Conservation (phyloP, 2,329 filamentous ascomycete species). For the Penicillium crustosum region DNA sequence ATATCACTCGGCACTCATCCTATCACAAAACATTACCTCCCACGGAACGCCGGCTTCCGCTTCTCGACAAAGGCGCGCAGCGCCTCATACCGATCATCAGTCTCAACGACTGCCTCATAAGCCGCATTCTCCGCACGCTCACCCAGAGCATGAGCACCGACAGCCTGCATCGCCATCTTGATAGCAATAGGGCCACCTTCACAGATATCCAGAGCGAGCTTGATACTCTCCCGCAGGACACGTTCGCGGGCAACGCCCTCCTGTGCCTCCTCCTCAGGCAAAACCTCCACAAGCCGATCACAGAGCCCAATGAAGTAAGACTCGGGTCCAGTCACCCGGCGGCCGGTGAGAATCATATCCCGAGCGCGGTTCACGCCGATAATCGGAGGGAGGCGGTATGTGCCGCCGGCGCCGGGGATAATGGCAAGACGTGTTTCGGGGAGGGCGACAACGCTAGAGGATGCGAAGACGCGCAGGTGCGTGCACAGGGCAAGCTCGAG, state of each 20-base stretch:
- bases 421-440: slow-evolving; percentile 93
- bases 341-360: slow-evolving; percentile 85
- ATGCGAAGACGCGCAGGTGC: slow-evolving; percentile 82
- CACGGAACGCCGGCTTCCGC: slow-evolving; percentile 67
- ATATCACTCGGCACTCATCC: not conserved
- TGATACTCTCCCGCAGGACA: slow-evolving; percentile 73
- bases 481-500: slow-evolving; percentile 90
- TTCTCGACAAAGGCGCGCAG: slow-evolving; percentile 80
- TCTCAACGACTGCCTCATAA: slow-evolving; percentile 79
- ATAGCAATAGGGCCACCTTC: slow-evolving; percentile 85
- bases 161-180: slow-evolving; percentile 74
- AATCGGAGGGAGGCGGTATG: slow-evolving; percentile 77
- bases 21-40: slow-evolving; percentile 40
- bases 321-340: slow-evolving; percentile 78
- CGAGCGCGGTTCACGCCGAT: slow-evolving; percentile 80
- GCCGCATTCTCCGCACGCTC: slow-evolving; percentile 83
- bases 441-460: slow-evolving; percentile 74
- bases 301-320: slow-evolving; percentile 89
- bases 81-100: slow-evolving; percentile 85
- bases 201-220: slow-evolving; percentile 80
- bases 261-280: slow-evolving; percentile 54
- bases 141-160: slow-evolving; percentile 62
- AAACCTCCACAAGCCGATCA: slow-evolving; percentile 82
- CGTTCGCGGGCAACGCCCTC: slow-evolving; percentile 62
- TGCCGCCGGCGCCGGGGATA: slow-evolving; percentile 91